Percentiles rank a stretch among this genome's conserved stretches.
phyloP scores from a whole-genome alignment of 495 filamentous ascomycete species.

The Amphirosellinia nigrospora region DNA sequence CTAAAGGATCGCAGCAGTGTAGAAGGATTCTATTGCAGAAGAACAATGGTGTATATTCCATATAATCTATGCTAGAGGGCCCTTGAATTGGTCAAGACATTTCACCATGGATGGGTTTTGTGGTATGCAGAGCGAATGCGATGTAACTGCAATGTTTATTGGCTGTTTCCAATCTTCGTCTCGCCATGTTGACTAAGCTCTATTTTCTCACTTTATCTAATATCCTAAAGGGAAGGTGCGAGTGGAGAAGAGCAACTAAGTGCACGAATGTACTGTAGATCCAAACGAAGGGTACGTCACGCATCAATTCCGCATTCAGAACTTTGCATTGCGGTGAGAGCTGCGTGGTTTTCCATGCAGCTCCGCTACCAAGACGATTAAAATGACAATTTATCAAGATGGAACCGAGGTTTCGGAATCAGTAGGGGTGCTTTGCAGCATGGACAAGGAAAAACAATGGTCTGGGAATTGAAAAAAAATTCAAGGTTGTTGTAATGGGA shows the following conservation, averaged over 20 bases:
- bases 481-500: no score
- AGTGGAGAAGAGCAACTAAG: background rate
- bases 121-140: background rate
- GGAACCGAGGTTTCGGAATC: background rate
- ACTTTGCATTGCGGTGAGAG: background rate
- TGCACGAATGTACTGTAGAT: background rate
- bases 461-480: no score
- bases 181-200: background rate
- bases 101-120: background rate
- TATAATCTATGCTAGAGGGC: background rate
- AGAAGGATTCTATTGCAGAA: background rate
- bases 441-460: background rate
- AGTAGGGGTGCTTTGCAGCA: background rate
- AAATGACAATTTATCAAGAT: background rate
- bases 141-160: background rate
- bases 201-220: conserved; percentile 4
- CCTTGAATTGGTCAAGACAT: background rate
- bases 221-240: background rate
- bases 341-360: background rate
- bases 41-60: background rate
- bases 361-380: background rate
- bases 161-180: background rate
- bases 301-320: background rate
- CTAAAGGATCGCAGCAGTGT: background rate
- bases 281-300: background rate